Base-by-base conservation (phyloP, 2,329 filamentous ascomycete species). In the Aschersonia sp. region DNA sequence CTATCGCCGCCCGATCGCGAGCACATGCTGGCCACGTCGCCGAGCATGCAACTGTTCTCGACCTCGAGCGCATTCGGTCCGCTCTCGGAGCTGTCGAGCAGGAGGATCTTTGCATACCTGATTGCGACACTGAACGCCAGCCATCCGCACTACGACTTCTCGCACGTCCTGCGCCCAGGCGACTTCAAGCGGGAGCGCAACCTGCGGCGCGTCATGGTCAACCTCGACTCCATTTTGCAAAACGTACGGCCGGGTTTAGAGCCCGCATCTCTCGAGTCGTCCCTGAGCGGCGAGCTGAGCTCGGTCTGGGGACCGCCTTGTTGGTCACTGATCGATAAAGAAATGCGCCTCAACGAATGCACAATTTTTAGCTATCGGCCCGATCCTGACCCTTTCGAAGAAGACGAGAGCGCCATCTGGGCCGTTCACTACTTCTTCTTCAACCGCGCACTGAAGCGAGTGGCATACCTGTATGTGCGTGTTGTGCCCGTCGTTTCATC, bases 381-480 rank as follows among this genome's bases (percentile, higher is more conserved):
- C 0, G 83, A 88, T 41, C 86, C 89, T 51, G 89, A 95, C 59
- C 88, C 89, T 0, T 95, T 94, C 58, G 84, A 89, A 56, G 89
- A 89, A 53, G 89, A 94, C 52, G 89, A 96, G 59, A 86, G 87
- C 52, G 84, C 89, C 7, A 89, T 98, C 52, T 98, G 91, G 91
- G 89, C 86, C 45, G 75, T 89, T 52, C 89, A 97, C 64, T 96
- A 94, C 66, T 95, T 98, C 71, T 94, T 97, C 65, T 97, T 96
- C 75, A 96, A 94, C 72, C 91, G 91, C 59, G 73, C 82, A 30
- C 77, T 84, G 60, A 97, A 97, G 70, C 81, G 92, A 42, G 91
- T 98, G 20, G 89, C 88, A 51, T 98, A 98, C 62, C 70, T 98
- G 44, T 94, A 96, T 59, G 78, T 96, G 44, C 84, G 91, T 51